phyloP scores from a whole-genome alignment of 2,329 filamentous ascomycete genomes.

The Alternaria sp. region DNA sequence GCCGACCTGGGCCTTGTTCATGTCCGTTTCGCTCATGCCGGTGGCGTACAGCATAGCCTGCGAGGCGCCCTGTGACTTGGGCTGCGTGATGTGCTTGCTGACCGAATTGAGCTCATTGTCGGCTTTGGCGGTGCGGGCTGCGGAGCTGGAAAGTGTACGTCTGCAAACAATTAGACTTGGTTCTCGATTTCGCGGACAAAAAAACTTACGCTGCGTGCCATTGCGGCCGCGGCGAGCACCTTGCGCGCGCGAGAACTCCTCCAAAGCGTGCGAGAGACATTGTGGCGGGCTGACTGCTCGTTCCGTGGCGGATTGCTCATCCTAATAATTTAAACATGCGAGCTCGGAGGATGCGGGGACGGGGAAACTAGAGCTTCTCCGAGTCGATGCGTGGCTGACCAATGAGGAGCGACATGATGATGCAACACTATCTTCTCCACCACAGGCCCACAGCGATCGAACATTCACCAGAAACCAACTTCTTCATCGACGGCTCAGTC shows the following conservation, averaged over 20 bases:
- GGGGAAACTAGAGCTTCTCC: conserved; percentile 18
- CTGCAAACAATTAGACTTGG: conserved; percentile 33
- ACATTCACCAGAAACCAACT: background rate
- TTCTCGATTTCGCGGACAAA: background rate
- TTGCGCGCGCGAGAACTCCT: conserved; percentile 44
- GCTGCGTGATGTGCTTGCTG: conserved; percentile 87
- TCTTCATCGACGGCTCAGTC: background rate
- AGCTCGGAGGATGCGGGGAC: conserved; percentile 31
- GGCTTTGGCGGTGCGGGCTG: conserved; percentile 39
- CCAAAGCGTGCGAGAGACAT: conserved; percentile 49
- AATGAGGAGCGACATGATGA: conserved; percentile 32
- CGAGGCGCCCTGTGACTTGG: conserved; percentile 96
- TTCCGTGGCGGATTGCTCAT: conserved; percentile 10
- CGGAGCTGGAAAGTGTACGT: conserved; percentile 47
- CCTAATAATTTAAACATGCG: conserved; percentile 38
- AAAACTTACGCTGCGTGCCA: conserved; percentile 43
- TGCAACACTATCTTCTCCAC: conserved; percentile 4
- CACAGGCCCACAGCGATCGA: background rate
- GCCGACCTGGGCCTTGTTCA: conserved; percentile 96
- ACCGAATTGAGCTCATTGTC: conserved; percentile 71
- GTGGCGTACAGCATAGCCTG: conserved; percentile 99
- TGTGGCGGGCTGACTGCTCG: conserved; percentile 33
- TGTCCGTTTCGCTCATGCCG: conserved; percentile 82
- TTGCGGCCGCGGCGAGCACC: conserved; percentile 41
- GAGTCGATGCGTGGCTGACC: conserved; percentile 15